Conservation (phyloP, 805 yeast species). For the Hyphopichia homilentoma region DNA sequence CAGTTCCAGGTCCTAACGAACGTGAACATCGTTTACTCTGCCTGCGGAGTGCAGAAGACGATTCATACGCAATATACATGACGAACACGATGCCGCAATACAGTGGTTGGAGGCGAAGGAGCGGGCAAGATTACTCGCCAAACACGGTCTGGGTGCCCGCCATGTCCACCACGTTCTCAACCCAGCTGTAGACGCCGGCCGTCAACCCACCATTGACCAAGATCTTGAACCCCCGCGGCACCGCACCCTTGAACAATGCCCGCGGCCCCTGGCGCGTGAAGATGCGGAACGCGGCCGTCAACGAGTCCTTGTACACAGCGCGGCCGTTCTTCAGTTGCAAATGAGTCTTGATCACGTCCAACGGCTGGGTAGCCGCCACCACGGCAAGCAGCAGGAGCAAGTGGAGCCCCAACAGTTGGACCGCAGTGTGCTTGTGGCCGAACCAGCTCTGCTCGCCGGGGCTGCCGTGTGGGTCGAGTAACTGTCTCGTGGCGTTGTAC, state of each 20-base stretch:
- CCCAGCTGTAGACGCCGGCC: slow-evolving; percentile 33
- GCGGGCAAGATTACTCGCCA: slow-evolving; percentile 16
- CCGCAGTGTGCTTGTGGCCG: slow-evolving; percentile 38
- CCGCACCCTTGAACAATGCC: slow-evolving; percentile 31
- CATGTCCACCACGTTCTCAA: slow-evolving; percentile 25
- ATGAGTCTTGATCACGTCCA: slow-evolving; percentile 83
- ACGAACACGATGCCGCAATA: too few species aligned
- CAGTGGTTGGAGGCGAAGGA: too few species aligned
- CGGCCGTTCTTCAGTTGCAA: slow-evolving; percentile 76
- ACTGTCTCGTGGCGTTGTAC: slow-evolving; percentile 73
- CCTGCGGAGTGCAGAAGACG: too few species aligned
- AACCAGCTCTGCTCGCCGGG: slow-evolving; percentile 36
- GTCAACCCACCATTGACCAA: slow-evolving; percentile 41
- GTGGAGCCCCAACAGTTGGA: slow-evolving; percentile 50
- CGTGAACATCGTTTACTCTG: too few species aligned
- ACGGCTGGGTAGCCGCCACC: slow-evolving; percentile 78
- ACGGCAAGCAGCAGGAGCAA: slow-evolving; percentile 65
- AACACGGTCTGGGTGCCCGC: slow-evolving; percentile 32
- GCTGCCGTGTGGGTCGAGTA: slow-evolving; percentile 50
- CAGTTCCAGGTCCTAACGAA: too few species aligned
- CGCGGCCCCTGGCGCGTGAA: slow-evolving; percentile 29
- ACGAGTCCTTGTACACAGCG: slow-evolving; percentile 53
- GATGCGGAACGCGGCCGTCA: slow-evolving; percentile 41
- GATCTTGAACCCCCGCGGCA: slow-evolving; percentile 39
- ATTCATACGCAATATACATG: too few species aligned